A percentile compares a stretch with the other conserved stretches of the same genome.
Conservation (phyloP, 1,139 yeast species). For the Magnusiomyces clavatus region DNA sequence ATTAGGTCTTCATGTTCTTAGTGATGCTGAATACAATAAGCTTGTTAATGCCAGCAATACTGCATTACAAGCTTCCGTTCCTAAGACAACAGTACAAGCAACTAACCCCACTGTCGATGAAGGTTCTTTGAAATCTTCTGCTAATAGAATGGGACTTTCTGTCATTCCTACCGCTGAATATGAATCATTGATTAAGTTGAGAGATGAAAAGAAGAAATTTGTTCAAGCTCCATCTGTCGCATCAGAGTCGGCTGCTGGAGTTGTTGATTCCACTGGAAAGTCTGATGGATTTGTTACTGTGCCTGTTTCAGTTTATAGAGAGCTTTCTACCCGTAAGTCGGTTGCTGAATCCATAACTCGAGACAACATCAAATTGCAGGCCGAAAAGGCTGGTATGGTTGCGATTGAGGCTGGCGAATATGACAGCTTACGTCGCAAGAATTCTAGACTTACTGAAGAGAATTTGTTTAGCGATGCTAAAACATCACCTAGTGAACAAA, state of each 20-base stretch:
- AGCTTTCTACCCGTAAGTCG: constrained; percentile 6
- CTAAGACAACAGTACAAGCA: no score
- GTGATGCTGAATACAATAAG: constrained; percentile 17
- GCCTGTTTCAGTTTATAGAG: constrained; percentile 17
- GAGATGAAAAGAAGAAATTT: constrained; percentile 1
- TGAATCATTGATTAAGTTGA: constrained; percentile 9
- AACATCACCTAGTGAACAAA: neutral
- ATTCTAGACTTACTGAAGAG: neutral
- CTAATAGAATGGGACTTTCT: constrained; percentile 20
- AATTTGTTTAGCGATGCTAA: neutral
- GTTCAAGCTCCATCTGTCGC: constrained; percentile 2
- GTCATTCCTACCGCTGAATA: constrained; percentile 25
- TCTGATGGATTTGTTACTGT: constrained; percentile 20
- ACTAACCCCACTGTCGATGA: neutral
- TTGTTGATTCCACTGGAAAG: no score
- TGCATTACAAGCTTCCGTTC: neutral
- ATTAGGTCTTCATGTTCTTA: constrained; percentile 10
- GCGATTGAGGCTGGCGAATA: constrained; percentile 25
- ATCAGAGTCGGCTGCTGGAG: no score
- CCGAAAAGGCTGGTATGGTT: constrained; percentile 31
- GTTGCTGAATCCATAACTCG: constrained; percentile 21
- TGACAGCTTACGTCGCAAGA: no score
- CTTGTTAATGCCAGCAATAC: constrained; percentile 3
- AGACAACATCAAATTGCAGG: constrained; percentile 21
- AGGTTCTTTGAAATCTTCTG: constrained; percentile 7